Evolutionary conservation across 2,329 filamentous ascomycete species (phyloP).

Genomic region (Berkeleyomyces basicola): DNA sequence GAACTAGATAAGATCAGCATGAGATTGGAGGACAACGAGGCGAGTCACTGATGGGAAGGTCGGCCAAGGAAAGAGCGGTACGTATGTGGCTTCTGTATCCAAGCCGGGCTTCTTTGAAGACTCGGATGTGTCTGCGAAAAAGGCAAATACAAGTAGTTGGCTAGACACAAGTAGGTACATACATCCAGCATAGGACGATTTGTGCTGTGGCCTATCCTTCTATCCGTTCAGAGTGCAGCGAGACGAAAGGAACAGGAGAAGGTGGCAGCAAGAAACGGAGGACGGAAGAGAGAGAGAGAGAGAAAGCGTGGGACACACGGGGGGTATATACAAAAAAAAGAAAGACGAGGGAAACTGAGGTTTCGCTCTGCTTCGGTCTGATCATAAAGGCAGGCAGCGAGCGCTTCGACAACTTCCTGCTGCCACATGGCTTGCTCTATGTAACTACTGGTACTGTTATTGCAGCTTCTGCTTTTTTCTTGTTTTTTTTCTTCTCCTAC

Average conservation of each 20-base stretch:
- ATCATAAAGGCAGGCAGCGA: background rate
- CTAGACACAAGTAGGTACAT: background rate
- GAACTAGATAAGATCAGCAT: background rate
- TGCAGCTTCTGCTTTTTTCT: background rate
- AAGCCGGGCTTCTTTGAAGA: background rate
- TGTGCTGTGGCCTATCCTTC: background rate
- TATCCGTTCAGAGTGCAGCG: background rate
- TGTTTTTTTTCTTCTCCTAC: background rate
- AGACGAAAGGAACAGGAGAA: background rate
- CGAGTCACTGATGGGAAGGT: background rate
- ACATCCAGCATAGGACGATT: background rate
- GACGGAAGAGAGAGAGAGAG: background rate
- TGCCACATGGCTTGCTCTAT: background rate
- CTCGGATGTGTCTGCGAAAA: background rate
- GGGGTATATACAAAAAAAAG: background rate
- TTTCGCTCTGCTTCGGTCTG: background rate
- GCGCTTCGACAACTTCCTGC: background rate
- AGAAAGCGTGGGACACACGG: background rate
- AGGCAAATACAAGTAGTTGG: background rate
- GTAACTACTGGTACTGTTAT: background rate
- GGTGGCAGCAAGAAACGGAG: background rate
- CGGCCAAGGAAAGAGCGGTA: background rate
- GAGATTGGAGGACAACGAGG: background rate
- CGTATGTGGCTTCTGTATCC: background rate
- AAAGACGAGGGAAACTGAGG: background rate